A percentile compares a stretch with the other conserved stretches of the same genome.
These are phyloP conservation scores for Colletotrichum brevisporum DNA, from an alignment of 2,329 filamentous ascomycete genomes.

Conservation along the genomic window DNA sequence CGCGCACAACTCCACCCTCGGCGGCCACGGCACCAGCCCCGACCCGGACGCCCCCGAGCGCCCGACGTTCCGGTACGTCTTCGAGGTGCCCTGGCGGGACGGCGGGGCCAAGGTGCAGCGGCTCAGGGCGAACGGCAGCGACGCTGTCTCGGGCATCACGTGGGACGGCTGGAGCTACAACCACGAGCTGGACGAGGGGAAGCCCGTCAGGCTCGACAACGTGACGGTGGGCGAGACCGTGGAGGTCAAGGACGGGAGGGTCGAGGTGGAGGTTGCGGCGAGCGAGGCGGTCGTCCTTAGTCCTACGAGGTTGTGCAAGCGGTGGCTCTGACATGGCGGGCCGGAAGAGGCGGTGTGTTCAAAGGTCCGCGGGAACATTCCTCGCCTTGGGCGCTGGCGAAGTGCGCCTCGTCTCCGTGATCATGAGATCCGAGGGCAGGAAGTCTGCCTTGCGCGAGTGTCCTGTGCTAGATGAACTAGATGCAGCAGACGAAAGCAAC, in stretches of 20 bases:
- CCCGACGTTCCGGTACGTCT: conserved; percentile 54
- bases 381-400: too few relatives aligned
- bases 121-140: conserved; percentile 72
- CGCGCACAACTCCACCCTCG: conserved; percentile 71
- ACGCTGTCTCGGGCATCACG: conserved; percentile 73
- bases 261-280: conserved; percentile 57
- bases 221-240: conserved; percentile 66
- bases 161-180: conserved; percentile 75
- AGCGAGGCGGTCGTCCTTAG: conserved; percentile 58
- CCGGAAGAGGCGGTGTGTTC: not conserved
- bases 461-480: too few relatives aligned
- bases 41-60: conserved; percentile 49
- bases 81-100: conserved; percentile 52
- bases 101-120: conserved; percentile 58
- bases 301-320: not conserved
- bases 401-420: too few relatives aligned
- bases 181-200: conserved; percentile 68
- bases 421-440: too few relatives aligned
- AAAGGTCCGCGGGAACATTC: too few relatives aligned
- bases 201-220: conserved; percentile 67
- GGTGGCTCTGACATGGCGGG: not conserved
- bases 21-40: conserved; percentile 50
- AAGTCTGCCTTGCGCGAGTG: too few relatives aligned
- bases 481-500: too few relatives aligned
- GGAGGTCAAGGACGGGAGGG: conserved; percentile 52